Base-by-base conservation (phyloP, 352 stramenopile genomes). In the Phytophthora nicotianae region DNA sequence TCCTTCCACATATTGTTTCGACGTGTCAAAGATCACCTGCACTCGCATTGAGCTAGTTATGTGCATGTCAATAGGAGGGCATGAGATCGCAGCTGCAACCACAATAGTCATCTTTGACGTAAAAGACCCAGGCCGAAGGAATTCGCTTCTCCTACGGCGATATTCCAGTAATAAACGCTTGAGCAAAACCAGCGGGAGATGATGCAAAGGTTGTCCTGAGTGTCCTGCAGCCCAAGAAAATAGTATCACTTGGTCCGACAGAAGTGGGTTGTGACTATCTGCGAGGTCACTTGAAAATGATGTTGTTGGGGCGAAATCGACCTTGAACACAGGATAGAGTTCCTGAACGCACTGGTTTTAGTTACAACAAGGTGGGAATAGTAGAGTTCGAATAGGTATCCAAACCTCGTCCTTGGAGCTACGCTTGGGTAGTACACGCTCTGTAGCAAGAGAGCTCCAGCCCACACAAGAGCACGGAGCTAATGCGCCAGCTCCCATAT, bases 161-260 rank as follows among this genome's bases (percentile, higher is more conserved):
- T 50, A 66, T 17, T 27, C 32, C 20, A 81, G 7, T 13, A 82
- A 17, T 13, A 73, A 41, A 3, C 48, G 62, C 43, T 85, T 86
- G 19, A 86, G 35, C 14, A 58, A 21, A 11, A 37, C 13, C 1
- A 89, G 23, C 1, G 77, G 70, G n/a, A 76, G 16, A 8, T 79
- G 55, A 4, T 63, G 58, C 3, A 80, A 24, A 29, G 55, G 45
- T 29, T 70, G 57, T 16, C 49, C 38, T 5, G 23, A 7, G 14
- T 35, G 33, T 5, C 21, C 50, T 46, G 29, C 17, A 41, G 47
- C 11, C 5, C 20, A 19, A 29, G 48, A 19, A 41, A 24, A 64
- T 21, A 72, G 4, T 16, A 19, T 54, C 38, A 64, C 50, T n/a
- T 43, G 35, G 21, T 63, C 57, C 11, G 13, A 35, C 11, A 6